These are phyloP conservation scores for Cladosporium halotolerans DNA, from an alignment of 2,329 filamentous ascomycete species.

Conservation along the genomic window DNA sequence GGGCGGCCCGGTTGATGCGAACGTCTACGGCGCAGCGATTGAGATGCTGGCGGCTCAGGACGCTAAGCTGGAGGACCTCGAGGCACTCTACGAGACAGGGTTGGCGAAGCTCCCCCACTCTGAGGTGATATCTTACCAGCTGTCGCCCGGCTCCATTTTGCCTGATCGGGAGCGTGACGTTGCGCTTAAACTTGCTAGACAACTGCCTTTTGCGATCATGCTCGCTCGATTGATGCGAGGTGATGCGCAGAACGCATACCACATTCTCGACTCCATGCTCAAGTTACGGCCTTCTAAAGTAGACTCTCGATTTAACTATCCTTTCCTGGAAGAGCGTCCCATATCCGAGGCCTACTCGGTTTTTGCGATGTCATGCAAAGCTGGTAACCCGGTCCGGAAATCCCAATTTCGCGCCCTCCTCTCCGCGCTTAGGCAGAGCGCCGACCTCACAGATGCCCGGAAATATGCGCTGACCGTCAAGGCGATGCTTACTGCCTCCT, in stretches of 20 bases:
- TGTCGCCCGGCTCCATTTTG: slow-evolving; percentile 42
- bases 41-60: slow-evolving; percentile 42
- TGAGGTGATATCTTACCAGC: slow-evolving; percentile 39
- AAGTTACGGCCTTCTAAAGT: slow-evolving; percentile 38
- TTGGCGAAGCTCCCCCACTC: slow-evolving; percentile 41
- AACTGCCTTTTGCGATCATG: slow-evolving; percentile 38
- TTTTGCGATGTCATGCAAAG: slow-evolving; percentile 44
- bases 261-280: slow-evolving; percentile 44
- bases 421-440: slow-evolving; percentile 23
- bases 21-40: slow-evolving; percentile 45
- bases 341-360: slow-evolving; percentile 42
- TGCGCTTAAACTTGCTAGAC: slow-evolving; percentile 43
- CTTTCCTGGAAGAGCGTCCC: slow-evolving; percentile 42
- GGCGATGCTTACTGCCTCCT: slow-evolving; percentile 37
- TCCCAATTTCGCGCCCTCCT: slow-evolving; percentile 31
- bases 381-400: slow-evolving; percentile 29
- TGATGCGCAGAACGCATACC: slow-evolving; percentile 44
- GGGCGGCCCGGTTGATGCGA: slow-evolving; percentile 33
- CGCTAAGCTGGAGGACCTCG: slow-evolving; percentile 36
- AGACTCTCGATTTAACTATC: slow-evolving; percentile 32
- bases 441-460: slow-evolving; percentile 13
- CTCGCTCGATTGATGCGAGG: slow-evolving; percentile 41
- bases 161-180: slow-evolving; percentile 34
- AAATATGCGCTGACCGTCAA: slow-evolving; percentile 23
- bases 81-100: slow-evolving; percentile 40